phyloP scores from a whole-genome alignment of 2,329 filamentous ascomycete genomes.

The Aspergillus vadensis region DNA sequence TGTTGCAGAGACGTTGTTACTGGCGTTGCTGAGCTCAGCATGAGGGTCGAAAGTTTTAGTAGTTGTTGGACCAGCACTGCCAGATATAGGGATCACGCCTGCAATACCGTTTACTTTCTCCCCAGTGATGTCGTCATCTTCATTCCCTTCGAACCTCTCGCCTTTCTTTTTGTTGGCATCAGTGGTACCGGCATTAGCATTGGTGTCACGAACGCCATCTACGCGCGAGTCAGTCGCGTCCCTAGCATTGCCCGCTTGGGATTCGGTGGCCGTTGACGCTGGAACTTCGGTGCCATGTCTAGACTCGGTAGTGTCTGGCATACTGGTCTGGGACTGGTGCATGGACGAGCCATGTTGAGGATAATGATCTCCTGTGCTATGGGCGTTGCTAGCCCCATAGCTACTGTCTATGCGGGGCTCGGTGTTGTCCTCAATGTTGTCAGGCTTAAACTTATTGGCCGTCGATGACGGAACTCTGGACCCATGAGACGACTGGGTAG shows the following conservation, averaged over 20 bases:
- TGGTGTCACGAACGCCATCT: background rate
- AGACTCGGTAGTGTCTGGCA: background rate
- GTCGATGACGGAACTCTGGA: too few relatives aligned
- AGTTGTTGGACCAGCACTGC: conserved; percentile 4
- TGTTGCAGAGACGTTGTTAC: background rate
- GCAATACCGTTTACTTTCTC: conserved; percentile 6
- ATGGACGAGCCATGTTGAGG: background rate
- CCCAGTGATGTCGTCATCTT: background rate
- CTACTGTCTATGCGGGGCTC: too few relatives aligned
- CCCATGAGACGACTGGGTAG: too few relatives aligned
- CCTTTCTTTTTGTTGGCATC: background rate
- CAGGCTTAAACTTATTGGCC: too few relatives aligned
- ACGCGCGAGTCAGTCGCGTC: background rate
- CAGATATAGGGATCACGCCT: conserved; percentile 3
- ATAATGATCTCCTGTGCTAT: background rate
- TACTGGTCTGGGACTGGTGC: background rate
- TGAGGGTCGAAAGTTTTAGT: conserved; percentile 4
- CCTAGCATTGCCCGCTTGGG: background rate
- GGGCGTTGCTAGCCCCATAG: background rate
- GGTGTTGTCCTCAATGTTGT: too few relatives aligned
- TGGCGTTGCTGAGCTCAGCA: background rate
- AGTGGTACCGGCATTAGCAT: background rate
- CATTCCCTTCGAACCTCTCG: background rate
- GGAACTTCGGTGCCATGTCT: background rate
- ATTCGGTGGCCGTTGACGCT: background rate